Evolutionary conservation across 768 basidiomycete genomes (phyloP), one percentile per base, ranked within the genome.

Genomic region (Sarcodon sp.): DNA sequence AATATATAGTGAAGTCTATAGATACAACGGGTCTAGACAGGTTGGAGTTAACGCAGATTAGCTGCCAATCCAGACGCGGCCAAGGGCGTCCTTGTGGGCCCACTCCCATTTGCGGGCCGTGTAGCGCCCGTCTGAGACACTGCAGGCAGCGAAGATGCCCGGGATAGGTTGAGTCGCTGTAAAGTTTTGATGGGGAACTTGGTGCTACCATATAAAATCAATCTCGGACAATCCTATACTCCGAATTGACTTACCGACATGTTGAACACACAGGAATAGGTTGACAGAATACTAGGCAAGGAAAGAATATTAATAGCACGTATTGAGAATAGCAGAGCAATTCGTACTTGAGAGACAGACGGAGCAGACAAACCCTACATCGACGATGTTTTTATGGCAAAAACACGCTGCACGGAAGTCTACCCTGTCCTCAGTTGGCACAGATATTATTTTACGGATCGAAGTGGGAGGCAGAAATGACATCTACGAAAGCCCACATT

Each of bases 331-430:
- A 34, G 2, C 39, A 10, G 4, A 36, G 9, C 27, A 8, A 12
- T 27, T 73, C 88, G 49, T 55, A 96, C 93, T 98, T 27, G 91
- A 94, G 32, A 99, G 66, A 62, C 96, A 99, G 33, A 99, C 92
- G n/a, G 91, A 94, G 62, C 96, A 99, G 16, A 99, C 92, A 55
- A 92, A 99, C 47, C 92, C 96, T 47, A 98, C 77, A 60, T 98
- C 94, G 36, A 98, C 79, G 44, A 96, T 94, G 47, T 84, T 83
- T 63, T 97, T 96, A 66, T 98, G 96, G 67, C 96, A 99, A 69
- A 99, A 98, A 61, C 94, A 98, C 7, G 93, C 94, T 0, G 96
- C 96, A 32, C 96, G 79, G 60, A 98, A 94, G 63, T 98, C 96
- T 50, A 98, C 84, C 58, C 80, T 85, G 61, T 98, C 93, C 65